Evolutionary conservation across 2,329 filamentous ascomycete species (phyloP).

Genomic region (Paramyrothecium sp.): DNA sequence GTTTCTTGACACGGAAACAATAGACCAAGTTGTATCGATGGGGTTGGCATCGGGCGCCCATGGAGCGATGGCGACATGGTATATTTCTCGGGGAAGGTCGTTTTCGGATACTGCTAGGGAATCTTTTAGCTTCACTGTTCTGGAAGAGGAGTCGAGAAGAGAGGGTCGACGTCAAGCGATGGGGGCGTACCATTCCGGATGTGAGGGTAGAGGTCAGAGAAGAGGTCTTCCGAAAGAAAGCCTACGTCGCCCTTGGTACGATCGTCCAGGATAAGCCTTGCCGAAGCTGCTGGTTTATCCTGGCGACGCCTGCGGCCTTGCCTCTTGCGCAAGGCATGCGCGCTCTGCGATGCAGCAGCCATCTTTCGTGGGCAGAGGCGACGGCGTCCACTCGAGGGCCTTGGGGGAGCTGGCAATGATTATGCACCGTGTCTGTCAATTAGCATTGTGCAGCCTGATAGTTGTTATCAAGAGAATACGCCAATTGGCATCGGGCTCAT

Average conservation of each 20-base stretch:
- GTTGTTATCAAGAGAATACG: no score
- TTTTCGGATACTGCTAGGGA: constrained; percentile 29
- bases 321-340: constrained; percentile 29
- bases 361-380: constrained; percentile 14
- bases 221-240: constrained; percentile 82
- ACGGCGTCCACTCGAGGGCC: neutral
- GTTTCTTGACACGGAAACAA: constrained; percentile 72
- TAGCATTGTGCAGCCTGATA: neutral
- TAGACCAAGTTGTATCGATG: constrained; percentile 74
- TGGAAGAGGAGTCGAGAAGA: neutral
- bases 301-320: constrained; percentile 54
- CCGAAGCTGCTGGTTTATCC: constrained; percentile 75
- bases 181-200: constrained; percentile 47
- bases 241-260: constrained; percentile 83
- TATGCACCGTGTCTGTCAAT: neutral
- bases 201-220: constrained; percentile 74
- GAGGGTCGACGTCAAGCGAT: constrained; percentile 3
- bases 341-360: constrained; percentile 25
- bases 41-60: constrained; percentile 61
- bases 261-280: constrained; percentile 80
- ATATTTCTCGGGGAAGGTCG: constrained; percentile 36
- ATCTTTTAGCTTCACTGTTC: neutral
- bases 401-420: neutral
- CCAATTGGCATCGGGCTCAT: no score
- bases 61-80: constrained; percentile 71